Percentiles rank a stretch among this genome's conserved stretches.
Conservation (phyloP, 352 stramenopile species). For the Pythium folliculosum region DNA sequence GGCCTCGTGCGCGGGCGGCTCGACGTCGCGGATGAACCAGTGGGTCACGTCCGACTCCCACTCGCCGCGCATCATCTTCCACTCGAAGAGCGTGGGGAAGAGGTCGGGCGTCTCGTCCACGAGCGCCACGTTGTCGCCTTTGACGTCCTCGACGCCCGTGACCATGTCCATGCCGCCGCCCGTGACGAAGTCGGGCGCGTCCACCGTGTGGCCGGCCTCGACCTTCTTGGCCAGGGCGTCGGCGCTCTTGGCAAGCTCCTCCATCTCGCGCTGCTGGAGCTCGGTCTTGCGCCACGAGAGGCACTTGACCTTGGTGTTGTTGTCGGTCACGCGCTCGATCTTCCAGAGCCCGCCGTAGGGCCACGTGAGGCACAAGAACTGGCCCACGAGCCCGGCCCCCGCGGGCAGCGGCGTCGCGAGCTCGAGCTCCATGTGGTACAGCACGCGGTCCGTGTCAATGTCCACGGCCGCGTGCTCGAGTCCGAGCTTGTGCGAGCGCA, state of each 20-base stretch:
- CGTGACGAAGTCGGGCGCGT: not conserved
- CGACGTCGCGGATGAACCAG: constrained; percentile 57
- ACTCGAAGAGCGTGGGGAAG: constrained; percentile 44
- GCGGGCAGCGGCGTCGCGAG: constrained; percentile 41
- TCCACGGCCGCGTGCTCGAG: constrained; percentile 57
- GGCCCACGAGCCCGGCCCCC: constrained; percentile 30
- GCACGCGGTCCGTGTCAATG: constrained; percentile 48
- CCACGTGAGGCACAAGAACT: constrained; percentile 52
- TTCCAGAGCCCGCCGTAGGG: constrained; percentile 63
- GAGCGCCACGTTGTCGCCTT: constrained; percentile 1
- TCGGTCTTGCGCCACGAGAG: constrained; percentile 56
- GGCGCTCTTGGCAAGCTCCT: constrained; percentile 33
- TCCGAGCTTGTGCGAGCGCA: constrained; percentile 46
- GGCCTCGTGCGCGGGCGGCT: constrained; percentile 22
- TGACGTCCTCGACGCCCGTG: not conserved
- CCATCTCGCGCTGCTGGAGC: constrained; percentile 29
- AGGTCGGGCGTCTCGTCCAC: constrained; percentile 9
- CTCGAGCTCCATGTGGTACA: constrained; percentile 55
- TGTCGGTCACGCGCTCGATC: constrained; percentile 42
- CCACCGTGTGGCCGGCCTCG: constrained; percentile 25
- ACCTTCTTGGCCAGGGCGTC: constrained; percentile 44
- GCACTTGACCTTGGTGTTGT: constrained; percentile 40
- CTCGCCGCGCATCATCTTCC: constrained; percentile 61
- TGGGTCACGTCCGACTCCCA: constrained; percentile 41
- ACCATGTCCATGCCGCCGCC: not conserved